Conservation (phyloP, 2,329 filamentous ascomycete species). For the Penicillium sp. region DNA sequence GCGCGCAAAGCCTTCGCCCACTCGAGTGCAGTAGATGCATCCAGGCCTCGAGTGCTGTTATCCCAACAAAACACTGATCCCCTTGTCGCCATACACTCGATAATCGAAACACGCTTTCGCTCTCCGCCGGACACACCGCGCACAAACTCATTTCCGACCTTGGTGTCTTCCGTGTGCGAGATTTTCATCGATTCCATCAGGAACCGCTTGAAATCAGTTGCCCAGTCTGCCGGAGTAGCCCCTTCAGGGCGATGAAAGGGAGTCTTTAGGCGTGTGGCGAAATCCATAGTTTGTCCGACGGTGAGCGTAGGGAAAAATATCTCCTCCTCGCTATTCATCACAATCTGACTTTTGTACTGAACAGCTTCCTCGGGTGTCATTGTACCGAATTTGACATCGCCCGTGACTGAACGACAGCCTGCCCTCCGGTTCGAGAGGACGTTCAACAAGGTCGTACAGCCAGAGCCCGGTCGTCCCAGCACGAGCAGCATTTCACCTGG, state of each 20-base stretch:
- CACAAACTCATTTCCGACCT: slow-evolving; percentile 66
- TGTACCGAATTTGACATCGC: slow-evolving; percentile 46
- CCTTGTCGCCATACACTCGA: slow-evolving; percentile 60
- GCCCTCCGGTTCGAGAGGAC: slow-evolving; percentile 60
- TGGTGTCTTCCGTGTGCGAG: slow-evolving; percentile 61
- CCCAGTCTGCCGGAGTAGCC: slow-evolving; percentile 48
- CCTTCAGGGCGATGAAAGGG: slow-evolving; percentile 51
- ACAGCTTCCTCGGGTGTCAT: slow-evolving; percentile 44
- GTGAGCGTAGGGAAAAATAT: slow-evolving; percentile 53
- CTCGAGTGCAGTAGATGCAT: slow-evolving; percentile 64
- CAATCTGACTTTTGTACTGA: slow-evolving; percentile 58
- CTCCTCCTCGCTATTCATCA: slow-evolving; percentile 56
- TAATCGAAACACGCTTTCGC: slow-evolving; percentile 67
- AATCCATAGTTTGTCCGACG: slow-evolving; percentile 54
- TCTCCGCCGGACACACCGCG: slow-evolving; percentile 69
- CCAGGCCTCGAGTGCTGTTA: slow-evolving; percentile 64
- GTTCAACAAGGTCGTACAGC: slow-evolving; percentile 71
- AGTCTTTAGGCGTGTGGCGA: slow-evolving; percentile 58
- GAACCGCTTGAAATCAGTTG: slow-evolving; percentile 52
- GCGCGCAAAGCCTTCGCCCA: slow-evolving; percentile 61
- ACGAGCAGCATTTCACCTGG: slow-evolving; percentile 72
- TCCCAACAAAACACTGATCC: slow-evolving; percentile 65
- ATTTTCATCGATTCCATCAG: slow-evolving; percentile 60
- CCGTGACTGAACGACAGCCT: not conserved
- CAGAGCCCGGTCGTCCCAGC: slow-evolving; percentile 66